phyloP scores from a whole-genome alignment of 2,329 filamentous ascomycete genomes.

The Orbilia blumenaviensis region DNA sequence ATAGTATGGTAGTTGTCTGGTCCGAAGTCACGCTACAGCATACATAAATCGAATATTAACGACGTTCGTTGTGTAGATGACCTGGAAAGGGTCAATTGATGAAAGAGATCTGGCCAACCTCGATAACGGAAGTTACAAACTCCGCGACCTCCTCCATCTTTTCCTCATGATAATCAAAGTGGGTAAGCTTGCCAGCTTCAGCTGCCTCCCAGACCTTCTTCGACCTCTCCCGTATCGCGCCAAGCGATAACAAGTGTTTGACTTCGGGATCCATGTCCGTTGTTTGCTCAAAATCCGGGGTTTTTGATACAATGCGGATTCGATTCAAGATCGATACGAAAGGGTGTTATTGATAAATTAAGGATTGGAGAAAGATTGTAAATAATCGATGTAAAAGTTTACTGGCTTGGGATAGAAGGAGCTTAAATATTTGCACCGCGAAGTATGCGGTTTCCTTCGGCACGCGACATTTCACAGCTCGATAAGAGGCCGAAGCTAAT shows the following conservation, averaged over 20 bases:
- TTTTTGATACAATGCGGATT: not conserved
- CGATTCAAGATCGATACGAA: conserved; percentile 1
- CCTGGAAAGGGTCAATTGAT: not conserved
- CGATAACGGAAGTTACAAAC: conserved; percentile 91
- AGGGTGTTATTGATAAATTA: too few species aligned
- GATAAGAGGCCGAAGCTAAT: conserved; percentile 27
- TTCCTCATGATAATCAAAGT: conserved; percentile 87
- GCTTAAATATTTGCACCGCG: conserved; percentile 21
- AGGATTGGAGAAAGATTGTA: not conserved
- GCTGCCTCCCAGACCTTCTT: conserved; percentile 79
- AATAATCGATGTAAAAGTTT: not conserved
- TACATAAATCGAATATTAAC: not conserved
- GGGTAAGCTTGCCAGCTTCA: conserved; percentile 76
- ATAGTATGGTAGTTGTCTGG: conserved; percentile 75
- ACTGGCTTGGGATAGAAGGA: not conserved
- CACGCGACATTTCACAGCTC: conserved; percentile 14
- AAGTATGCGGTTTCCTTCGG: conserved; percentile 42
- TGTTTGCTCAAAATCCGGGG: conserved; percentile 10
- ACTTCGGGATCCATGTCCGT: conserved; percentile 61
- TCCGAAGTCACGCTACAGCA: conserved; percentile 72
- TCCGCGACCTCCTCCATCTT: conserved; percentile 84
- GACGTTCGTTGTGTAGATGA: not conserved
- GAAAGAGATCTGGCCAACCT: conserved; percentile 65
- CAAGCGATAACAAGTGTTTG: conserved; percentile 87
- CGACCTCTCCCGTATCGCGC: conserved; percentile 83